Evolutionary conservation across 352 stramenopile genomes (phyloP), one percentile per base, ranked within the genome.

Genomic region (Phytophthora tubulina): DNA sequence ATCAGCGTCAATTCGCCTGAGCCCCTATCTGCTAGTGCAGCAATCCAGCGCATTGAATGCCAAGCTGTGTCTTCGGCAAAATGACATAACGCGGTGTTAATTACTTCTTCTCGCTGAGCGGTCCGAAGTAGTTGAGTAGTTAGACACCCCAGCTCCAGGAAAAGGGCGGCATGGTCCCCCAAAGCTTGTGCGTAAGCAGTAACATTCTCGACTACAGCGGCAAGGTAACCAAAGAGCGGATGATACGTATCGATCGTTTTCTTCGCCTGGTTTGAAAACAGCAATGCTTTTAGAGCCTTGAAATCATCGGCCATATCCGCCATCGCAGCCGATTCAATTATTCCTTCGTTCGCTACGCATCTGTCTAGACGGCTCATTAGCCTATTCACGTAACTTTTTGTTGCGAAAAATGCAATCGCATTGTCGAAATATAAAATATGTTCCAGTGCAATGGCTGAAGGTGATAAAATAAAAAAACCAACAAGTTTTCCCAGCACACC

Each of bases 41-140:
- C 31, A 55, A 81, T 63, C 74, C 74, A 81, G 17, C 70, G 52
- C 70, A 81, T 69, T 8, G 74, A 81, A 60, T 69, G 55, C 70
- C 62, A 72, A 10, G 15, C 4, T 45, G 46, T 72, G 8, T 65
- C 38, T 6, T 72, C 61, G 41, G 66, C 61, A 64, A 76, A 76
- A 52, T 71, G 52, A 17, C 51, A 67, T 10, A 73, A 32, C 4
- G 56, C 53, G 13, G 39, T 67, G 31, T 73, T 67, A 6, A 78
- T 60, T 27, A 67, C 66, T 48, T 62, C 48, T 41, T 76, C 61
- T 60, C 70, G 64, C 27, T 71, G 70, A 11, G 50, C 44, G 36
- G 46, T 67, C 3, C 55, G 39, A 27, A 78, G 59, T 10, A 76
- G 39, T 36, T 72, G 70, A 13, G 59, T 73, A 5, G 50, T 31